Evolutionary conservation across 805 yeast genomes (phyloP).

Genomic region (Schizosaccharomyces octosporus): DNA sequence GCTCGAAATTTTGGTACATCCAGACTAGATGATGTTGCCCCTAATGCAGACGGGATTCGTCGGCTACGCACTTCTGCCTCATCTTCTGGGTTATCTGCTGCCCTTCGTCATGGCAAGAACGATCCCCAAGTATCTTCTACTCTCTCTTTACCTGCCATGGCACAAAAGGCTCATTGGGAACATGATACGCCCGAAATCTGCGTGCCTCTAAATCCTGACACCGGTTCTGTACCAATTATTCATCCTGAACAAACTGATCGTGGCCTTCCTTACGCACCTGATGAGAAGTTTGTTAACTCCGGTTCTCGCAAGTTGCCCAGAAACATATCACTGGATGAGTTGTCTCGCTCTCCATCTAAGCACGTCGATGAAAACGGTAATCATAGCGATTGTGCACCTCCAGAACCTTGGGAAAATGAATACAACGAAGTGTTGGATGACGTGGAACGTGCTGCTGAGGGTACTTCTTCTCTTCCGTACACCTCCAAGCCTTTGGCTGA

Average conservation of each 20-base stretch:
- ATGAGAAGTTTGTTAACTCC: neutral
- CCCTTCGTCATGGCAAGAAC: neutral
- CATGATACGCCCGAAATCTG: neutral
- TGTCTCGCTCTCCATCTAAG: neutral
- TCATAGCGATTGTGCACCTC: neutral
- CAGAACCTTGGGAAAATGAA: neutral
- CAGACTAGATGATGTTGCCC: neutral
- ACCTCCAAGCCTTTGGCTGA: neutral
- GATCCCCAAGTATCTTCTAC: neutral
- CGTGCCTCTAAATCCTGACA: neutral
- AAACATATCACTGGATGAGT: neutral
- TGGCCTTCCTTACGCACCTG: constrained; percentile 1
- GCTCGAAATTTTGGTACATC: neutral
- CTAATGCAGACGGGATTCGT: neutral
- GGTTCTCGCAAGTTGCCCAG: neutral
- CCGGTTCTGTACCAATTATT: neutral
- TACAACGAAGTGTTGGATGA: neutral
- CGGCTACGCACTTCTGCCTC: neutral
- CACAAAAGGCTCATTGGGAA: neutral
- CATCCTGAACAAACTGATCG: neutral
- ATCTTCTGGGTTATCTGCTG: neutral
- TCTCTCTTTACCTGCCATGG: neutral
- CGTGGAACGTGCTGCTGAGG: neutral
- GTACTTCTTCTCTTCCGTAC: neutral
- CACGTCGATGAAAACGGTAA: neutral